Evolutionary conservation across 148 eudicot species (phyloP).

Genomic region (Chenopodium album): DNA sequence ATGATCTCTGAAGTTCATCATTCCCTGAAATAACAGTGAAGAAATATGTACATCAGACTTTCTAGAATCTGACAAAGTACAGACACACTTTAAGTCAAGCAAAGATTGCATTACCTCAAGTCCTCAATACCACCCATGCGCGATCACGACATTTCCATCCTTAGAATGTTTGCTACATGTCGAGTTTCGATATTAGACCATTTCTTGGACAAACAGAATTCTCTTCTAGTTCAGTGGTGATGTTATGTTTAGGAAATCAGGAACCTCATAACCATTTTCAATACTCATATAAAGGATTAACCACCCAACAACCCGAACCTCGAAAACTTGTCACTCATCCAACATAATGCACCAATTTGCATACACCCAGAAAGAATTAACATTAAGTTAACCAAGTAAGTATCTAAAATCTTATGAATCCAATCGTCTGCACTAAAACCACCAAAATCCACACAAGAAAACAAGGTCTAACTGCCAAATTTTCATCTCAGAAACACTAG

Average conservation of each 20-base stretch:
- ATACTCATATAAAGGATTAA: not conserved
- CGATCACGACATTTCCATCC: not conserved
- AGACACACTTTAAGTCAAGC: not conserved
- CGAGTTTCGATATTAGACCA: not conserved
- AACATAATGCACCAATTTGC: not conserved
- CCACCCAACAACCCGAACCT: not conserved
- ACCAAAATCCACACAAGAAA: not conserved
- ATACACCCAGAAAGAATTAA: not conserved
- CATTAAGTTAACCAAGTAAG: not conserved
- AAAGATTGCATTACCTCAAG: not conserved
- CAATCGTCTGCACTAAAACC: not conserved
- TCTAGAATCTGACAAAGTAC: not conserved
- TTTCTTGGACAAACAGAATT: not conserved
- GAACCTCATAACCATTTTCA: not conserved
- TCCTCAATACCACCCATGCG: not conserved
- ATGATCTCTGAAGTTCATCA: not conserved
- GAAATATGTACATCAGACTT: not conserved
- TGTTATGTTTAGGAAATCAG: not conserved
- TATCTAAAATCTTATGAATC: not conserved
- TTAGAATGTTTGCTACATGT: not conserved
- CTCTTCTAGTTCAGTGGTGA: too few relatives aligned
- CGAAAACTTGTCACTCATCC: not conserved
- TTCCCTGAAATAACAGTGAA: constrained; percentile 6
- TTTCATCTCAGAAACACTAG: not conserved
- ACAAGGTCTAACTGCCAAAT: not conserved